Base-by-base conservation (phyloP, 768 basidiomycete genomes). In the button mushroom (Agaricus bisporus) region DNA sequence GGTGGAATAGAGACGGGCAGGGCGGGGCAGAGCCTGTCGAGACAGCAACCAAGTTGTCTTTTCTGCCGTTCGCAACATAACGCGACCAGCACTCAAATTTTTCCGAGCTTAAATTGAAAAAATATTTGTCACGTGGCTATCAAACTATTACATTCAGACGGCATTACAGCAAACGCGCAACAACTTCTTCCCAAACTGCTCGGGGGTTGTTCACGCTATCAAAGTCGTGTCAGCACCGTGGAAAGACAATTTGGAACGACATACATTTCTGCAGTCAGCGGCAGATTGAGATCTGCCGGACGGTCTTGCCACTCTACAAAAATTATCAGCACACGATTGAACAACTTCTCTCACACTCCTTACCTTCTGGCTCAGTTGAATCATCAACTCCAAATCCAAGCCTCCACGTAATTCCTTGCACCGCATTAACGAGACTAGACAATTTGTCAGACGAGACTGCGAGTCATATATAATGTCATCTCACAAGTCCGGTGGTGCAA, bases 1-100 rank as follows among this genome's bases (percentile, higher is more conserved):
- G 0, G 85, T 76, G 15, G 86, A 86, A 66, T 85, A 87, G 42
- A 85, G 75, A 58, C 86, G 81, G 39, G 83, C 81, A 48, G 85
- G 83, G 46, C 86, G 79, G 20, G 83, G 83, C 53, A 88, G 81
- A 59, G 73, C 63, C 65, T 86, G 84, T 25, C 86, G 75, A 64
- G 85, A 86, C 70, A 77, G 78, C 77, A 82, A 55, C 61, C 70
- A 74, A 73, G 73, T 67, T 58, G 72, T 70, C 38, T 17, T 39
- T 73, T 74, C 72, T 0, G 74, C 64, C 60, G 66, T 64, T 26
- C 60, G 63, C 14, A 32, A 48, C 20, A 22, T 14, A 36, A 36
- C 26, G 18, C 32, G 32, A 32, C 32, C 8, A 32, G 11, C 11
- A 32, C 32, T 32, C 32, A 32, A 6, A 4, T 32, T 32, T 32